Conservation (phyloP, 805 yeast genomes). For the Cyberlindnera subsufficiens region DNA sequence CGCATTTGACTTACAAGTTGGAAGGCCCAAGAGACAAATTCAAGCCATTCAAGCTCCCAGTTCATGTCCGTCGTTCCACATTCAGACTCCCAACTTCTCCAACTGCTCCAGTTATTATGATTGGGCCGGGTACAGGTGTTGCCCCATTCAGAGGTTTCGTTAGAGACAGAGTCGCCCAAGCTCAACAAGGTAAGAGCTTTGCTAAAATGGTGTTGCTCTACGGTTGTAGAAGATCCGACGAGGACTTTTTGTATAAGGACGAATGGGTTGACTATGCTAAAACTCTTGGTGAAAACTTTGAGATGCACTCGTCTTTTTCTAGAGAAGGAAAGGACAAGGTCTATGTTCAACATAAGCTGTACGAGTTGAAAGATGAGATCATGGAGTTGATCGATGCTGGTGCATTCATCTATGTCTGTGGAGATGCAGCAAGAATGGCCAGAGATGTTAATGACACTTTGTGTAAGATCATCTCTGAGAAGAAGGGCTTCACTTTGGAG, state of each 20-base stretch:
- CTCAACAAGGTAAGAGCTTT: constrained; percentile 40
- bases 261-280: constrained; percentile 83
- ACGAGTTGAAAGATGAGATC: constrained; percentile 41
- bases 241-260: constrained; percentile 80
- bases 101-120: constrained; percentile 76
- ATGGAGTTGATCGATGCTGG: constrained; percentile 51
- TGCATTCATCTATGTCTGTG: constrained; percentile 92
- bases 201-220: constrained; percentile 78
- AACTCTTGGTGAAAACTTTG: constrained; percentile 48
- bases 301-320: constrained; percentile 79
- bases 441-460: constrained; percentile 80
- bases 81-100: constrained; percentile 90
- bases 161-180: constrained; percentile 71
- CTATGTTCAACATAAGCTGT: constrained; percentile 80
- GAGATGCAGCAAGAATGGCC: constrained; percentile 95
- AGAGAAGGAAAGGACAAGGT: constrained; percentile 61
- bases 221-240: constrained; percentile 76
- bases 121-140: constrained; percentile 98
- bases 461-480: constrained; percentile 51
- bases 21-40: constrained; percentile 74
- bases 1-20: constrained; percentile 58
- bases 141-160: constrained; percentile 97
- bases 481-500: constrained; percentile 56
- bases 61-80: constrained; percentile 91
- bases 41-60: constrained; percentile 57